Evolutionary conservation across 768 basidiomycete species (phyloP), one percentile per base, ranked within the genome.

Genomic region (Boletus huronensis): DNA sequence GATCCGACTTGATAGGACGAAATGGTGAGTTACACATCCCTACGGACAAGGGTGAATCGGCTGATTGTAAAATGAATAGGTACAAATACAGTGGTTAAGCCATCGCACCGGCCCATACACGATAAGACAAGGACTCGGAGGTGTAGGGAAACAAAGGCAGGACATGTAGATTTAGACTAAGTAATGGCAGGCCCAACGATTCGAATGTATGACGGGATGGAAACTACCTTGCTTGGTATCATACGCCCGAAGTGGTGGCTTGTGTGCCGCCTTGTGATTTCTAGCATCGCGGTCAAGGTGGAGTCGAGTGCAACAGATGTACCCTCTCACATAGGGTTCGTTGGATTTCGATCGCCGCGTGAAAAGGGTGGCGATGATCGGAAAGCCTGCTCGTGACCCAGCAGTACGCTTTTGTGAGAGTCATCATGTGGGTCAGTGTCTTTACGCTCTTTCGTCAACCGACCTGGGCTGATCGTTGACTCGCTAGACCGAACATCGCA

Each of bases 401-500:
- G 7, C 19, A 28, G 11, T 23, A 26, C 42, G 16, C 36, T 48
- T 53, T 45, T 51, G 35, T 54, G 32, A 58, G 50, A 25, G 31
- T 31, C 42, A 53, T 51, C 55, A 71, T 71, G 70, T 71, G 70
- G 70, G 70, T 73, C 19, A 62, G 69, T 69, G 25, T 26, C 21
- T 48, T 41, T 6, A 25, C 29, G n/a, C 5, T 6, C 17, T 38
- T 50, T 28, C 32, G 8, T 39, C 3, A 9, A 53, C 17, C 5
- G 9, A 35, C 44, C 25, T 31, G 34, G 19, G 6, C 50, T 54
- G 29, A 64, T 58, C 8, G 43, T 9, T 56, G 8, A 28, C 42
- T 34, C 41, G 34, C 1, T 58, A 95, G 93, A 93, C 91, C 3
- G 94, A 96, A 67, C 92, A 97, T 73, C 85, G 90, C 32, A 96